These are phyloP conservation scores for Extremus antarcticus DNA, from an alignment of 495 filamentous ascomycete genomes.

Conservation along the genomic window DNA sequence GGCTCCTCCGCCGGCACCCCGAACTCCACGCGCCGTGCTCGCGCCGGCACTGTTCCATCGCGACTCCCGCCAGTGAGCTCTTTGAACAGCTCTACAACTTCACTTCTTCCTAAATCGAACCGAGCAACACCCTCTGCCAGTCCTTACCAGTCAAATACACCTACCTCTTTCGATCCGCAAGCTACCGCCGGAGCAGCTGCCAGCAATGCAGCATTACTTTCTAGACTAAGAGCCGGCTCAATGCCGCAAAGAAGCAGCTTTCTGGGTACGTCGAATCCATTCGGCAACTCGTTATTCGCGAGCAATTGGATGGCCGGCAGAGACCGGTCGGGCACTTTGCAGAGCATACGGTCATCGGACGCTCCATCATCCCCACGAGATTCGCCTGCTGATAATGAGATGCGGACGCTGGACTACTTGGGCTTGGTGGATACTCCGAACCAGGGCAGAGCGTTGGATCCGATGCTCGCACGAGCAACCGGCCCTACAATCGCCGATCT, in stretches of 20 bases:
- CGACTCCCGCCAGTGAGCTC: constrained; percentile 68
- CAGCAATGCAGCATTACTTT: constrained; percentile 62
- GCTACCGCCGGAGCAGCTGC: constrained; percentile 28
- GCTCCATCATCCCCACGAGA: constrained; percentile 79
- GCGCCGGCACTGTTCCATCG: constrained; percentile 94
- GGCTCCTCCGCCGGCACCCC: constrained; percentile 32
- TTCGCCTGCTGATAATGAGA: constrained; percentile 76
- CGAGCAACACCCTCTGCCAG: constrained; percentile 84
- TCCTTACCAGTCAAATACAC: constrained; percentile 73
- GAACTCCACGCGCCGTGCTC: constrained; percentile 54
- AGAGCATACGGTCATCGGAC: constrained; percentile 82
- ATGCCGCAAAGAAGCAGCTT: constrained; percentile 81
- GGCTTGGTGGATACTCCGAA: constrained; percentile 90
- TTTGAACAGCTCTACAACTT: constrained; percentile 48
- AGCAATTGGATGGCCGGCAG: constrained; percentile 68
- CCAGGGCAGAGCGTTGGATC: constrained; percentile 52
- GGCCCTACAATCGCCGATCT: constrained; percentile 59
- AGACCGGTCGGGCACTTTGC: constrained; percentile 72
- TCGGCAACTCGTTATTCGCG: constrained; percentile 82
- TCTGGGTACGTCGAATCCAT: constrained; percentile 48
- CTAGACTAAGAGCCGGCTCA: constrained; percentile 83
- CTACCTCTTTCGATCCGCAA: constrained; percentile 51
- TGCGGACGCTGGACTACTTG: constrained; percentile 90
- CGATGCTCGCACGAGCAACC: constrained; percentile 42
- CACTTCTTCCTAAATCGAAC: constrained; percentile 67